Evolutionary conservation across 495 filamentous ascomycete species (phyloP), one percentile per base, ranked within the genome.

Genomic region (Tuber umbilicatum): DNA sequence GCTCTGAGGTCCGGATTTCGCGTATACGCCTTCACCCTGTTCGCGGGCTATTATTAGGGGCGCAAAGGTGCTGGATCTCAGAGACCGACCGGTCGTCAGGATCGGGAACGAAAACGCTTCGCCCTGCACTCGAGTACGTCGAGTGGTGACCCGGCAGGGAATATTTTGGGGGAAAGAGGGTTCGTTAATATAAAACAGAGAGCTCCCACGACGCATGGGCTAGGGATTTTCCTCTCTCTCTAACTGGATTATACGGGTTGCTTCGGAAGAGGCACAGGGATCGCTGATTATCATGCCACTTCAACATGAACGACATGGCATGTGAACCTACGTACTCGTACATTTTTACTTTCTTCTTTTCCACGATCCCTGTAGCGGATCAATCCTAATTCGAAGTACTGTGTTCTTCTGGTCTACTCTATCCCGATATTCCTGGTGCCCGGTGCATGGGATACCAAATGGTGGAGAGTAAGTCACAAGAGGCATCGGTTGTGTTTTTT

Each of bases 61-160:
- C 5, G 12, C 55, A 64, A 64, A 64, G 12, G 27, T 64, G 55
- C n/a, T 31, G n/a, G 55, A 31, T 64, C 31, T 31, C n/a, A 31
- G 5, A 2, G 55, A 64, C 55, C 10, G 55, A 64, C 55, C 55
- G 55, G 55, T 64, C 55, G 4, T 31, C 2, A 5, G 27, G 55
- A 64, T 64, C 55, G 55, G n/a, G 55, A 64, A 64, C 27, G 55
- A 64, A 64, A 64, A 64, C 27, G 55, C 55, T 64, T 64, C 55
- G 10, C 10, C 55, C 55, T 31, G 27, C 4, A 64, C 12, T 2
- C 23, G n/a, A n/a, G n/a, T n/a, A n/a, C n/a, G n/a, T 10, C 9
- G n/a, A 14, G 27, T n/a, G 9, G 55, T 31, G 55, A 5, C 12
- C 27, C n/a, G 1, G 55, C 55, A 64, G 55, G 55, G 55, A 31